Percentiles rank a stretch among this genome's conserved stretches.
phyloP scores from a whole-genome alignment of 163 green algal species.

The Scenedesmus sp. region DNA sequence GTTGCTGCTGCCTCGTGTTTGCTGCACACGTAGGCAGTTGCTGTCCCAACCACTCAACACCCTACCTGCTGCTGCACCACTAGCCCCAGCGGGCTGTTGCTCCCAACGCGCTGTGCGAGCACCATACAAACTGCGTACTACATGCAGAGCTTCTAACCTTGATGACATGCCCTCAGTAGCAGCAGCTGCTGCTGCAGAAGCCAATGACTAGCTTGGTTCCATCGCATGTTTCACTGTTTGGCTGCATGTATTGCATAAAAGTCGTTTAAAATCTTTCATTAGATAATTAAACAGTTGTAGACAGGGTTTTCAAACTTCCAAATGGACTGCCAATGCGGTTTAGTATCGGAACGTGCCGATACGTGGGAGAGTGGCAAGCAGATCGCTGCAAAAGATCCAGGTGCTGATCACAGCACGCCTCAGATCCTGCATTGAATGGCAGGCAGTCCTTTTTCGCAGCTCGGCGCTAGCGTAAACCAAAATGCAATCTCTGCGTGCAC shows the following conservation, averaged over 20 bases:
- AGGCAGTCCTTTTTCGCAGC: neutral
- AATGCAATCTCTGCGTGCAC: neutral
- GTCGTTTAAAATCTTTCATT: neutral
- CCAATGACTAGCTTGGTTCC: neutral
- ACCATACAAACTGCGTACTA: neutral
- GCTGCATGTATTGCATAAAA: neutral
- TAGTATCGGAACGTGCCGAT: constrained; percentile 1
- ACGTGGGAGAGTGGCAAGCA: neutral
- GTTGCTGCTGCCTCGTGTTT: neutral
- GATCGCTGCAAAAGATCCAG: neutral
- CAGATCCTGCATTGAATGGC: neutral
- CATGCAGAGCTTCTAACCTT: neutral
- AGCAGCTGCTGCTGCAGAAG: constrained; percentile 1
- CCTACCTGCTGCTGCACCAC: constrained; percentile 3
- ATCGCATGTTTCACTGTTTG: neutral
- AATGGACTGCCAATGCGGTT: neutral
- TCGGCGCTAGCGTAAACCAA: neutral
- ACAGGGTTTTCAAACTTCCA: neutral
- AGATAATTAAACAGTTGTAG: too few species aligned
- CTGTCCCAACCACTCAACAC: neutral
- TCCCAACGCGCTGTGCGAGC: neutral
- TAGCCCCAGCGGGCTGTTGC: neutral
- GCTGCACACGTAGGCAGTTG: neutral
- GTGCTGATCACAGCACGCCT: neutral
- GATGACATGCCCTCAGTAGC: neutral